Evolutionary conservation across 1,284 basidiomycete species (phyloP).

Genomic region (Gastroboletus turbinatus): DNA sequence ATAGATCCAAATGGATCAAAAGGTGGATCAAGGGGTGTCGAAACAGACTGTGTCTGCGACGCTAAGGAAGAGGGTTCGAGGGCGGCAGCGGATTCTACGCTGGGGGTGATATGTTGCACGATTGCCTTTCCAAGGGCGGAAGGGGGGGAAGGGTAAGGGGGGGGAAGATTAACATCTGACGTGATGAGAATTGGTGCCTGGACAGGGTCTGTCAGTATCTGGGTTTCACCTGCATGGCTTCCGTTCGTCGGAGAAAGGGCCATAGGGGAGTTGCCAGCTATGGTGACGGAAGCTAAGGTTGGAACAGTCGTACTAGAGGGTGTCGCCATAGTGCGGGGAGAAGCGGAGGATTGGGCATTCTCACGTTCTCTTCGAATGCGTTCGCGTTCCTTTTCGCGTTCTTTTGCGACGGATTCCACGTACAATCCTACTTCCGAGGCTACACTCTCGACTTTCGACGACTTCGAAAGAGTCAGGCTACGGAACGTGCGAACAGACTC

Average conservation of each 20-base stretch:
- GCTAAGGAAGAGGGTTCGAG: constrained; percentile 8
- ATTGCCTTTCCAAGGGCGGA: constrained; percentile 37
- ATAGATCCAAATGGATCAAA: constrained; percentile 42
- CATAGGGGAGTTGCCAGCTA: constrained; percentile 15
- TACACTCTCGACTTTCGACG: constrained; percentile 36
- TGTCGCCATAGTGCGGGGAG: constrained; percentile 35
- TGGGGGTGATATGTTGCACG: constrained; percentile 28
- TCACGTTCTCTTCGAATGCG: constrained; percentile 65
- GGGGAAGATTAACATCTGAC: constrained; percentile 28
- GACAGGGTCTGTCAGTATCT: constrained; percentile 8
- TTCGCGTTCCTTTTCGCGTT: constrained; percentile 72
- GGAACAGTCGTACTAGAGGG: constrained; percentile 22
- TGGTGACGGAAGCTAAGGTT: constrained; percentile 10
- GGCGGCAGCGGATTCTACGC: constrained; percentile 12
- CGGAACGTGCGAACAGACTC: constrained; percentile 28
- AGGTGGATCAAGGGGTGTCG: constrained; percentile 18
- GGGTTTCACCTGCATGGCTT: constrained; percentile 23
- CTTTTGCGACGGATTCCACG: constrained; percentile 68
- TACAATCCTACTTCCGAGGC: constrained; percentile 62
- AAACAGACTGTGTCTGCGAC: constrained; percentile 15
- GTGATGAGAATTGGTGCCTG: constrained; percentile 12
- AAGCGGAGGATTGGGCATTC: constrained; percentile 41
- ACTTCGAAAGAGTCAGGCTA: constrained; percentile 25
- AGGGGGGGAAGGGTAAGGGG: constrained; percentile 57
- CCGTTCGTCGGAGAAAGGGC: constrained; percentile 17